Evolutionary conservation across 1,139 yeast genomes (phyloP), one percentile per base, ranked within the genome.

Genomic region (Suhomyces yuchorum): DNA sequence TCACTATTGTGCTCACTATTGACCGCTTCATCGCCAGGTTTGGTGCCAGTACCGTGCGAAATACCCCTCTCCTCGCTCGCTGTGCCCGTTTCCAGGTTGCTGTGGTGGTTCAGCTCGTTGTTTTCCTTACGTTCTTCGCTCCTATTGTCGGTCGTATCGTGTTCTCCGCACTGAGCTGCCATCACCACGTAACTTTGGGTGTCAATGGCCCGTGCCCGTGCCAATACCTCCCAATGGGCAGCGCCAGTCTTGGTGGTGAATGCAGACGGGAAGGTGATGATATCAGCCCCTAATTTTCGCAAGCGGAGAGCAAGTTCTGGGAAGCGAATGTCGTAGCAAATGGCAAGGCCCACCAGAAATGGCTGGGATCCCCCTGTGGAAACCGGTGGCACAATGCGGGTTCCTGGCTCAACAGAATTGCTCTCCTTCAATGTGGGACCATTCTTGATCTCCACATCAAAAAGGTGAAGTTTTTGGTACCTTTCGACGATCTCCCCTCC

Each of bases 111-210:
- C 12, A 8, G 19, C 6, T 8, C 6, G 24, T 35, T 15, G 37
- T 35, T 19, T 20, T n/a, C 23, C 15, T 8, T 15, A 5, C 1
- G 5, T 22, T 35, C 18, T 1, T 14, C 39, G 8, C 67, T 63
- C 22, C 52, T 47, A 30, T 62, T 68, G 1, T 62, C 66, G n/a
- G 67, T 64, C 0, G 78, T 73, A 46, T 77, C 74, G 63, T 93
- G 98, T 30, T 73, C 71, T 2, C 98, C 98, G 48, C 84, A 81
- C 63, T 92, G 98, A 0, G 96, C 97, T 0, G 98, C 93, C 87
- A 92, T 84, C 4, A 93, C 74, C 2, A 93, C 96, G 65, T 79
- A 93, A 56, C 88, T 76, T 63, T 93, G 98, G 1, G 93, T 80
- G 61, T 91, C 97, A 22, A 93, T 77, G 2, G 98, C 98, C 42